Conservation (phyloP, 2,329 filamentous ascomycete genomes). For the Venturia oleaginea region DNA sequence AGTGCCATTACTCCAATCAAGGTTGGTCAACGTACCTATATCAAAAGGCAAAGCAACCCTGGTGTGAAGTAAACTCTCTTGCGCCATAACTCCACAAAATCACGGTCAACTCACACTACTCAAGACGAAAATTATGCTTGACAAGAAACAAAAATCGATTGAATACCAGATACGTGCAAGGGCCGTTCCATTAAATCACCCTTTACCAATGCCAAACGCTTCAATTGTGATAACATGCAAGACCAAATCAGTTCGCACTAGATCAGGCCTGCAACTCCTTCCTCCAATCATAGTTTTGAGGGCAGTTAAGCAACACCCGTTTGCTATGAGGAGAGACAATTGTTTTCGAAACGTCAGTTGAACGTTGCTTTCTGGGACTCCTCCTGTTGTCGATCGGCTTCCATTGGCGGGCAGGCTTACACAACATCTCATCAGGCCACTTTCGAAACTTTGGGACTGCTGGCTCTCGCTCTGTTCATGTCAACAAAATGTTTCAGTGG, state of each 20-base stretch:
- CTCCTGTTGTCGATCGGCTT: background rate
- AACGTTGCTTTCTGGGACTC: background rate
- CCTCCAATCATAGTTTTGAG: background rate
- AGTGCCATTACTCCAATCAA: too few species aligned
- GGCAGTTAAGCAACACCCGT: background rate
- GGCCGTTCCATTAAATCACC: background rate
- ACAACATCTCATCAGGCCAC: background rate
- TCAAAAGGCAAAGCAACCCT: too few species aligned
- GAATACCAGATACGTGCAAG: background rate
- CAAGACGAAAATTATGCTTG: background rate
- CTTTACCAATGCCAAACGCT: background rate
- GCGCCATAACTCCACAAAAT: too few species aligned
- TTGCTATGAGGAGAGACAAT: background rate
- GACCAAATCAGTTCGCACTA: background rate
- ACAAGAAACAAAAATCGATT: background rate
- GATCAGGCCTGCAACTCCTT: background rate
- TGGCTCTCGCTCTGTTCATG: background rate
- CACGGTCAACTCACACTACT: too few species aligned
- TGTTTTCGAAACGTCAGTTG: background rate
- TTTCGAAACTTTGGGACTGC: background rate
- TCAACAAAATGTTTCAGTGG: background rate
- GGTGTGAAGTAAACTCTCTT: too few species aligned
- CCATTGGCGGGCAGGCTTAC: background rate
- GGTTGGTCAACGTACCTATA: too few species aligned
- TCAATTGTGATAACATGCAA: background rate